Percentiles rank a stretch among this genome's conserved stretches.
Evolutionary conservation across 352 stramenopile genomes (phyloP).

Genomic region (Globisporangium cystogenes): DNA sequence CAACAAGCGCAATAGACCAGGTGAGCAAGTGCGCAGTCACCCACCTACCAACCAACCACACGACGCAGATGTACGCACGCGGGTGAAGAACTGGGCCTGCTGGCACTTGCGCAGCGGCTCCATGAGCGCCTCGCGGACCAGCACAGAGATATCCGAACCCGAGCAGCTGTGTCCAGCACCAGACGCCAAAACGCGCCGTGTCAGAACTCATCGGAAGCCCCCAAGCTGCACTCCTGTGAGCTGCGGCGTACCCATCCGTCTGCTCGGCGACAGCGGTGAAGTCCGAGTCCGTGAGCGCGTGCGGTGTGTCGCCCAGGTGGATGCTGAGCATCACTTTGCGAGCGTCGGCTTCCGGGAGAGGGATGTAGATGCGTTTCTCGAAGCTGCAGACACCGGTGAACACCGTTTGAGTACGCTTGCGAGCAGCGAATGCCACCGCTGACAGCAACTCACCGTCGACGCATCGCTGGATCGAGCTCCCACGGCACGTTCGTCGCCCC

Average conservation of each 20-base stretch:
- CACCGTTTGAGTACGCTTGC: not conserved
- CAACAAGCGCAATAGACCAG: not conserved
- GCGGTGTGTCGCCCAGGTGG: conserved; percentile 95
- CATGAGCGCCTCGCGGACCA: conserved; percentile 98
- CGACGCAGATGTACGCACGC: conserved; percentile 22
- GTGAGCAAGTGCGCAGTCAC: not conserved
- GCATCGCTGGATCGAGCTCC: conserved; percentile 96
- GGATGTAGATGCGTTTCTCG: conserved; percentile 99
- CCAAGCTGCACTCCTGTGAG: too few relatives aligned
- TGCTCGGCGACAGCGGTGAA: conserved; percentile 91
- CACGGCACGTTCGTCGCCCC: conserved; percentile 98
- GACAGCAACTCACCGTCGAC: conserved; percentile 72
- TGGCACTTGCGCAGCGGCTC: conserved; percentile 96
- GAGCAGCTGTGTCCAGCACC: conserved; percentile 48
- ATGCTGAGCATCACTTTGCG: conserved; percentile 96
- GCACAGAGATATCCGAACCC: conserved; percentile 96
- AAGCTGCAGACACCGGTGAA: conserved; percentile 66
- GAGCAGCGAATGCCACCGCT: not conserved
- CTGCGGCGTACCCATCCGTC: conserved; percentile 91
- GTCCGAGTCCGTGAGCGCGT: conserved; percentile 91
- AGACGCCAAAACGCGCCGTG: not conserved
- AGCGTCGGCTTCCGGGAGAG: conserved; percentile 91
- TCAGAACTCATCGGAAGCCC: not conserved
- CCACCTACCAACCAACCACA: not conserved
- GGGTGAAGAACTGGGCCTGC: conserved; percentile 91